Evolutionary conservation across 768 basidiomycete genomes (phyloP), one percentile per base, ranked within the genome.

Genomic region (Leccinum pellstonianum): DNA sequence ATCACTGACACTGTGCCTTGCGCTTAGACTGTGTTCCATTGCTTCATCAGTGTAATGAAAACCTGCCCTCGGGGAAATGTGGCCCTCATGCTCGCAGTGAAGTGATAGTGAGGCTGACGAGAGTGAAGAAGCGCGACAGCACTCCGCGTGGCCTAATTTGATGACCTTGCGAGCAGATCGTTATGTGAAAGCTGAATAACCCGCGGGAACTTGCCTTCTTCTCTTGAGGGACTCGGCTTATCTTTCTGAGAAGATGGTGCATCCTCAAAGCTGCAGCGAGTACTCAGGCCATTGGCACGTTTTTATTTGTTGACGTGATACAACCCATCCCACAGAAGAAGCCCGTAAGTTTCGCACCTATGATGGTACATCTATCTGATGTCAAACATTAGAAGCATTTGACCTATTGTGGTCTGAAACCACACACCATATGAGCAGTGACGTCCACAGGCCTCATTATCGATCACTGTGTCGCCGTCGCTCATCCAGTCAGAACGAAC

Each of bases 21-120:
- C 55, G 50, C 62, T 41, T 57, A 35, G 46, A 52, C 55, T 37
- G 37, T 58, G 57, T 68, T 72, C 70, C 61, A 66, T 70, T 68
- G 55, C 49, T 57, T 71, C 67, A 70, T 69, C 49, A 60, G 15
- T 52, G 47, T 46, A 53, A 70, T 70, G 70, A 70, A 68, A 64
- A 47, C 70, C 68, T 68, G 60, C 67, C 60, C 41, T 60, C n/a
- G 51, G 53, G 54, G 52, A 56, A 62, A 57, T 52, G 55, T 60
- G 29, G 38, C 48, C 56, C 49, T 56, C 60, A 50, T 58, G 56
- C 59, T 57, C 27, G 54, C 47, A n/a, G 54, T 54, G 62, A 61
- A 52, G 49, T 57, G 53, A 38, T 29, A 54, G 41, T 21, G 31
- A 62, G 46, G 53, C 49, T 50, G 47, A 35, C 41, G 38, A 71